Evolutionary conservation across 441 rosid species (phyloP), one percentile per base, ranked within the genome.

Genomic region (Kokia cookei): DNA sequence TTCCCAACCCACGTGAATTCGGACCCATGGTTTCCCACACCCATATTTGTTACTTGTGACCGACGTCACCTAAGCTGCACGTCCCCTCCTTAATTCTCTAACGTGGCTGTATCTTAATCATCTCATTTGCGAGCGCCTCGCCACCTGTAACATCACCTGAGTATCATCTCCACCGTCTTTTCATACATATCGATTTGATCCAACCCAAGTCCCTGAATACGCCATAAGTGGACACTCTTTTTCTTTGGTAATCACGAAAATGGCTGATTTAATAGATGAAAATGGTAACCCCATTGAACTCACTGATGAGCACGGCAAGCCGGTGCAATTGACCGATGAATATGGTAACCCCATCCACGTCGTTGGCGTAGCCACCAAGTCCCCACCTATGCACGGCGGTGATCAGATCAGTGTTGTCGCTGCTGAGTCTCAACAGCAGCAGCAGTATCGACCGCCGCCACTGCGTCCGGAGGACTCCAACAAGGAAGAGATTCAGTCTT

Each of bases 181-280:
- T 53, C 26, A 53, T n/a, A n/a, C 6, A n/a, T 1, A 10, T 17
- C 57, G 17, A 17, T 17, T 2, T 53, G 10, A 53, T 53, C 57
- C 40, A 35, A 35, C 40, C 40, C 40, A 35, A 5, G 40, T 35
- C 40, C 40, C 40, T 35, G 40, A 35, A 5, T 35, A 35, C 40
- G 40, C 40, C 40, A 35, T 6, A 35, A 35, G 40, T 35, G 40
- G 40, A 35, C 40, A 35, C 40, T 0, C 40, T 35, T 1, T 35
- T 5, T 35, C 40, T 35, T 35, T 35, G 40, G 7, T 35, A 35
- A 35, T 35, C n/a, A 53, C 57, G 5, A 58, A 55, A 10, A 87
- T 86, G 91, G 91, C 94, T 2, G 82, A 88, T 67, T 27, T 91
- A n/a, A 77, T 78, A 75, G 98, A 95, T 72, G 90, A 86, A 74